Evolutionary conservation across 257 asterid genomes (phyloP), one percentile per base, ranked within the genome.

Genomic region (Petunia secreta): DNA sequence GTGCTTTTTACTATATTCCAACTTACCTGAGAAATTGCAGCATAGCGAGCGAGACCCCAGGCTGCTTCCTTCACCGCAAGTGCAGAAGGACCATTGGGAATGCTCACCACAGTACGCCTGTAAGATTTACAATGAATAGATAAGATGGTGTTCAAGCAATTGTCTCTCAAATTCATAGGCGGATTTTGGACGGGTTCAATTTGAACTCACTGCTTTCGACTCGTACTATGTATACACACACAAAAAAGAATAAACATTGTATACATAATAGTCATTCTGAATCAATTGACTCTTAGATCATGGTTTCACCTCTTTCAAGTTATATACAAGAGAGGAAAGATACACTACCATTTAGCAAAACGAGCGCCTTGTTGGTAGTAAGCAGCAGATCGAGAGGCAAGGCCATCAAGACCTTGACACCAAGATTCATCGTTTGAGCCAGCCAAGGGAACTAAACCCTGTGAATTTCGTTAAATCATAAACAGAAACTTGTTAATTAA

Each of bases 321-420:
- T 71, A 48, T 11, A 11, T 2, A 0, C 8, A 3, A 48, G 9
- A 48, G 5, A 34, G 36, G 62, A 73, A 50, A 1, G 3, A n/a
- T 50, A 73, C 14, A 34, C 3, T 77, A 91, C 94, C 94, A 91
- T 84, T 91, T 91, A 53, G 93, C 92, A 39, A 91, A 91, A 55
- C 94, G 91, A 62, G 97, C 96, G 16, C 96, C 97, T 78, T 91
- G 93, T 81, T 92, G 90, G 85, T 92, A 92, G 87, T 92, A 92
- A 67, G 94, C 96, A 64, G 94, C 93, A 3, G 96, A 85, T n/a
- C 97, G 88, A 10, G 97, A 92, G 75, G 93, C 96, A 71, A 92
- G 87, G 48, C 96, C 96, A n/a, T 92, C 97, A 9, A 91, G 93
- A 79, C 97, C 97, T 85, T 92, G 96, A 92, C 97, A 92, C 96